Conservation (phyloP, 2,329 filamentous ascomycete genomes). For the Colletotrichum siamense region DNA sequence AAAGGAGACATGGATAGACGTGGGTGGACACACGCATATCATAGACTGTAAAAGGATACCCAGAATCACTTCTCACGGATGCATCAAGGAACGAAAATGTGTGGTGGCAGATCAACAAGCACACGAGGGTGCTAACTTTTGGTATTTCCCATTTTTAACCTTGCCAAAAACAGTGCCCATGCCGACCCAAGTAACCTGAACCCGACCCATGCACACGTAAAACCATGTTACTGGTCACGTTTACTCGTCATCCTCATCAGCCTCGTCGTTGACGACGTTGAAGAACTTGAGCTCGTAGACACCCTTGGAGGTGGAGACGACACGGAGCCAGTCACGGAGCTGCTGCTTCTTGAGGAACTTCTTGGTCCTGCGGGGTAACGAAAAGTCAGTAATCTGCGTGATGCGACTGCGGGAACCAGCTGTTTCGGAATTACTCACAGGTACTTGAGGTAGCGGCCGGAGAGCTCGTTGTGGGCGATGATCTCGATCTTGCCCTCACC, state of each 20-base stretch:
- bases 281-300: constrained; percentile 99
- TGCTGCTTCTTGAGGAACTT: constrained; percentile 99
- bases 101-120: constrained; percentile 25
- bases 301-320: constrained; percentile 96
- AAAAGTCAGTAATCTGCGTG: not conserved
- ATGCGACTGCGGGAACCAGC: not conserved
- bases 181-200: constrained; percentile 21
- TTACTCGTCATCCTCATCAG: constrained; percentile 98
- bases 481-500: constrained; percentile 99
- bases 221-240: not conserved
- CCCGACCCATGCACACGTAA: constrained; percentile 13
- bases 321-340: constrained; percentile 99
- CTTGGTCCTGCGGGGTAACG: constrained; percentile 76
- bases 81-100: not conserved
- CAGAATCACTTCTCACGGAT: constrained; percentile 1
- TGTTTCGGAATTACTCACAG: constrained; percentile 66
- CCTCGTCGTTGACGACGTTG: constrained; percentile 99
- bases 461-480: constrained; percentile 96
- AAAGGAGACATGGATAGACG: not conserved
- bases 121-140: constrained; percentile 24
- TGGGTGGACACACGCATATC: not conserved
- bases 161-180: constrained; percentile 18
- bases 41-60: constrained; percentile 18
- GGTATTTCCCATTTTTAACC: constrained; percentile 20
- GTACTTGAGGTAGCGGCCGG: constrained; percentile 99